Evolutionary conservation across 345 rosid species (phyloP), one percentile per base, ranked within the genome.

Genomic region (Salix caprea): DNA sequence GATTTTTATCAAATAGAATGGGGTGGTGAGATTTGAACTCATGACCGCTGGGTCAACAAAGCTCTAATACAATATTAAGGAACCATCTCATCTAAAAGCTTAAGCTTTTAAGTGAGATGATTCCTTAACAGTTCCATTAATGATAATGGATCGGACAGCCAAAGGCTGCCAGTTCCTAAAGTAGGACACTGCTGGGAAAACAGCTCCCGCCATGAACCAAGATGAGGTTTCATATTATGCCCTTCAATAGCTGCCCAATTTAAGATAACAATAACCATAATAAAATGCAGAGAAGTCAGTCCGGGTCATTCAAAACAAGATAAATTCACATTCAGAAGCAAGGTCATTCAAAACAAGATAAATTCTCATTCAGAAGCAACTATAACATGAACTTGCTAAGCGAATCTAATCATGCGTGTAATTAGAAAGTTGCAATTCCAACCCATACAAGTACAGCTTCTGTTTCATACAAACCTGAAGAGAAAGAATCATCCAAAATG

Each of bases 381-480:
- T 24, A 4, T 46, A 46, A 14, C 52, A 66, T 30, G 36, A 69
- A 14, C 44, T 39, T 39, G 46, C 7, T 2, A 28, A 65, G 26
- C 42, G 2, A 48, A 30, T 48, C 42, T 50, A 46, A 50, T 67
- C 52, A 36, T 37, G 34, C 66, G 19, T 30, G 18, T 42, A 67
- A 67, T 21, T 66, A 2, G 44, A 36, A 32, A 32, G 5, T 65
- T 9, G 30, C 44, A 56, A 42, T 48, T 54, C 36, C 0, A 16
- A 40, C 30, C 12, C 68, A 30, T 70, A 14, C 16, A 62, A 30
- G 26, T 34, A 67, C n/a, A 69, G 61, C 62, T 69, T 76, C 67
- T 77, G 44, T 67, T 60, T 2, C 48, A 30, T 46, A 68, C 67
- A 74, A 19, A 74, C 81, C 77, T 64, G 62, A 64, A 26, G 42